Evolutionary conservation across 371 early-diverging fungal species (phyloP).

Genomic region (Rhizomucor miehei): DNA sequence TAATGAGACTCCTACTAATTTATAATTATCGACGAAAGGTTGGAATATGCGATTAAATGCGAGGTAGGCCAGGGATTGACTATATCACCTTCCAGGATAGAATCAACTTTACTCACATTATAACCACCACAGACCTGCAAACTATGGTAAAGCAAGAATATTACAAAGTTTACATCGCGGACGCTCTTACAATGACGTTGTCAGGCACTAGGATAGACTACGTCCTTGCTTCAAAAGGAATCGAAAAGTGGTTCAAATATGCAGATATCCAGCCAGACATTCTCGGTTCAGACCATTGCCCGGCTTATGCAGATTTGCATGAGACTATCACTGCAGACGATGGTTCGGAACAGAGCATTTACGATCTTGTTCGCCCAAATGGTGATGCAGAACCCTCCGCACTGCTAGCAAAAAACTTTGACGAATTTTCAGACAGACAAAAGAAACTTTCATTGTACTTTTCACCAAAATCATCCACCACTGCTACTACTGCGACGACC

Average conservation of each 20-base stretch:
- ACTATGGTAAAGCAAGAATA: slow-evolving; percentile 40
- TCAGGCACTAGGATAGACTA: slow-evolving; percentile 79
- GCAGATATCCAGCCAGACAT: slow-evolving; percentile 62
- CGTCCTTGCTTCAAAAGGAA: slow-evolving; percentile 60
- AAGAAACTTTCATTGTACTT: slow-evolving; percentile 55
- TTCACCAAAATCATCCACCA: not conserved
- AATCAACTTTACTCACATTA: not conserved
- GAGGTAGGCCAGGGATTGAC: slow-evolving; percentile 3
- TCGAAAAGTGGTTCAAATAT: slow-evolving; percentile 54
- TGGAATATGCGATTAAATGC: slow-evolving; percentile 81
- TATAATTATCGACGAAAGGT: too few species aligned
- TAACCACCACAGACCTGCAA: slow-evolving; percentile 37
- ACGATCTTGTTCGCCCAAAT: slow-evolving; percentile 7
- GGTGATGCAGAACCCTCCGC: slow-evolving; percentile 26
- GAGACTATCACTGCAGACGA: slow-evolving; percentile 27
- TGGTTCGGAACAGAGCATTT: not conserved
- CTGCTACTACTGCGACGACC: not conserved
- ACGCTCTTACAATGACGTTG: not conserved
- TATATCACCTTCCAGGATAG: not conserved
- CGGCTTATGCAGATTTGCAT: slow-evolving; percentile 63
- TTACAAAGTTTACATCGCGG: too few species aligned
- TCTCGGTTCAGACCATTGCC: slow-evolving; percentile 91
- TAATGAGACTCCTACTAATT: too few species aligned
- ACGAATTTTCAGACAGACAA: slow-evolving; percentile 62
- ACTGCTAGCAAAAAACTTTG: slow-evolving; percentile 61